Percentiles rank a stretch among this genome's conserved stretches.
Conservation (phyloP, 176 grass and related monocot species). For the Tuctoria greenei region DNA sequence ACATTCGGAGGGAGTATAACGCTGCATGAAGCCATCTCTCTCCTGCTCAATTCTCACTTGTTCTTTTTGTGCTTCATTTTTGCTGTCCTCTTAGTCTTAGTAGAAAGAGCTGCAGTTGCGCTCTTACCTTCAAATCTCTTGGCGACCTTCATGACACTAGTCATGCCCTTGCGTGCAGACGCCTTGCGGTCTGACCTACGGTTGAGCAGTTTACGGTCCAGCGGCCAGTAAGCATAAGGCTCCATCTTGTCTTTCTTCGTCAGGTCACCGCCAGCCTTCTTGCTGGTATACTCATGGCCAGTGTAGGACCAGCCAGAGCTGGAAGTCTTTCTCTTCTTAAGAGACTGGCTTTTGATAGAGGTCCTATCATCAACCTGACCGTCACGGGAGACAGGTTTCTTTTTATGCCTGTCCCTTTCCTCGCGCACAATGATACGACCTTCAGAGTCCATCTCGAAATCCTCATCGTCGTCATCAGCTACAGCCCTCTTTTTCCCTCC, state of each 20-base stretch:
- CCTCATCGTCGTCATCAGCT: constrained; percentile 35
- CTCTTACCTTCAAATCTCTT: constrained; percentile 87
- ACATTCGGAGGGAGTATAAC: too few relatives aligned
- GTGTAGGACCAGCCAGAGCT: constrained; percentile 83
- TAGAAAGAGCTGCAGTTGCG: constrained; percentile 53
- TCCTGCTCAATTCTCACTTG: constrained; percentile 18
- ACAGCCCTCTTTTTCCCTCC: constrained; percentile 51
- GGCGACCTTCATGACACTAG: constrained; percentile 71
- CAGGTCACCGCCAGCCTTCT: constrained; percentile 75
- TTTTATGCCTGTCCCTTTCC: constrained; percentile 54
- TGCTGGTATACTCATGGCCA: constrained; percentile 80
- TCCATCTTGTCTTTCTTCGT: constrained; percentile 93
- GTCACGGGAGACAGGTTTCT: constrained; percentile 41
- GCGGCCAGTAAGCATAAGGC: constrained; percentile 87
- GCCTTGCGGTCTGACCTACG: constrained; percentile 74
- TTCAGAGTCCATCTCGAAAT: constrained; percentile 73
- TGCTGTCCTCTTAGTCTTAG: constrained; percentile 31
- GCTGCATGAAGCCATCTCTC: neutral
- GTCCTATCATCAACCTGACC: constrained; percentile 52
- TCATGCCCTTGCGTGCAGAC: constrained; percentile 78
- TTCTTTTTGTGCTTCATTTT: constrained; percentile 56
- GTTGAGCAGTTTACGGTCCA: constrained; percentile 86
- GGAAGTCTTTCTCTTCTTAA: constrained; percentile 63
- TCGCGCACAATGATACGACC: constrained; percentile 77
- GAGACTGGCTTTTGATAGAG: constrained; percentile 38